A percentile compares a stretch with the other conserved stretches of the same genome.
phyloP scores from a whole-genome alignment of 306 rosid species.

The Bauhinia variegata region DNA sequence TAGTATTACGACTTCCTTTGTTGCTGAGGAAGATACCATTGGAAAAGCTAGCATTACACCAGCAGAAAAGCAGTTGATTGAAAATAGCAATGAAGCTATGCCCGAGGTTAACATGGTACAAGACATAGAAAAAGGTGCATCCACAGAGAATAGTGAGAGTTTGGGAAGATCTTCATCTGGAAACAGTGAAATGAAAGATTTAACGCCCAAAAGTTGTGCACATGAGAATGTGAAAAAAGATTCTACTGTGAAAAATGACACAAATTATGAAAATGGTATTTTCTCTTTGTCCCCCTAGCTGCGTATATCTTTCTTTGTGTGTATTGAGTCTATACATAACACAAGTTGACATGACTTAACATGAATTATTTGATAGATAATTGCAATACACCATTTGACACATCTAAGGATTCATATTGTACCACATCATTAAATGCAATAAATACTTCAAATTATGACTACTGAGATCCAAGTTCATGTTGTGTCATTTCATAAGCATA shows the following conservation, averaged over 20 bases:
- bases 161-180: conserved; percentile 29
- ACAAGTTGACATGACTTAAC: too few species aligned
- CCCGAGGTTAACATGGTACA: conserved; percentile 41
- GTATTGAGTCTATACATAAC: too few species aligned
- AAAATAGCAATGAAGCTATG: conserved; percentile 33
- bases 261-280: conserved; percentile 45
- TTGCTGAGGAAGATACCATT: conserved; percentile 89
- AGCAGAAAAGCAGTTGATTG: conserved; percentile 42
- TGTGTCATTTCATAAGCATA: too few species aligned
- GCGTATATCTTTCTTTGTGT: too few species aligned
- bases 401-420: too few species aligned
- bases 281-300: neutral
- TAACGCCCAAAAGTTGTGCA: neutral
- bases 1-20: conserved; percentile 93
- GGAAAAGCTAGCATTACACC: conserved; percentile 38
- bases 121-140: conserved; percentile 57
- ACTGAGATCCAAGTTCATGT: too few species aligned
- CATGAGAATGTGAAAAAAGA: conserved; percentile 34
- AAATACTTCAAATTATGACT: too few species aligned
- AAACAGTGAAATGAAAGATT: conserved; percentile 24
- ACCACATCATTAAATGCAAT: too few species aligned
- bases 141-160: conserved; percentile 28
- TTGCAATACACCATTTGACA: too few species aligned
- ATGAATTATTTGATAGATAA: too few species aligned
- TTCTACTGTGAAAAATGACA: conserved; percentile 19